Conservation (phyloP, 768 basidiomycete genomes). For the Russula ochroleuca region DNA sequence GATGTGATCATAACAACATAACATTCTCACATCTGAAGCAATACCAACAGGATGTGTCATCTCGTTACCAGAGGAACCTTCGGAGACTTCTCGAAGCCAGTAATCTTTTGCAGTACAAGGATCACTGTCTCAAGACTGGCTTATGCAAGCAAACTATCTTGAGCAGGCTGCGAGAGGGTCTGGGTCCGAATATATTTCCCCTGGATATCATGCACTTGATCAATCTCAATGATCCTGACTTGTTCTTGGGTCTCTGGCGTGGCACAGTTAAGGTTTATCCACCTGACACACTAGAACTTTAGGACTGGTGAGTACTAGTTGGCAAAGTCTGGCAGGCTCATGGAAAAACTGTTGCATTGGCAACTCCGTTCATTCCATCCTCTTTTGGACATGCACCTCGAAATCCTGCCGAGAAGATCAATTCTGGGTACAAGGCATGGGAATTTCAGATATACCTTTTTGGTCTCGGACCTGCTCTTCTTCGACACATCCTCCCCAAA, state of each 20-base stretch:
- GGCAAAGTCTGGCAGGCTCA: not conserved
- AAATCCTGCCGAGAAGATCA: conserved; percentile 41
- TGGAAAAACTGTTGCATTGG: not conserved
- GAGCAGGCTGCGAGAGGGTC: not conserved
- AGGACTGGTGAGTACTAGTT: not conserved
- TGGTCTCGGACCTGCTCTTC: conserved; percentile 30
- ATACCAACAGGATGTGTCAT: not conserved
- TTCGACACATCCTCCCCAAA: conserved; percentile 29
- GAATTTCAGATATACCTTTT: conserved; percentile 31
- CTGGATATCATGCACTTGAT: not conserved
- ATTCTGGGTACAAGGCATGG: conserved; percentile 35
- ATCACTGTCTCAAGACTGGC: not conserved
- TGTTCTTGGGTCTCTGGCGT: not conserved
- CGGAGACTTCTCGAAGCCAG: not conserved
- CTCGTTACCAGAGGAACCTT: not conserved
- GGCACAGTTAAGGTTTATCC: not conserved
- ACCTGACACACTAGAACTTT: not conserved
- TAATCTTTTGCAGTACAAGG: not conserved
- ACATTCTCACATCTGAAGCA: not conserved
- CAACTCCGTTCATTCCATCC: not conserved
- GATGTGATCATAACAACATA: not conserved
- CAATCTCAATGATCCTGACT: not conserved
- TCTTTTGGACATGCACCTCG: conserved; percentile 30
- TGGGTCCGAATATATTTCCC: not conserved
- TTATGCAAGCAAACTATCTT: not conserved